phyloP scores from a whole-genome alignment of 192 early-diverging fungal genomes.

The Helicostylum pulchrum region DNA sequence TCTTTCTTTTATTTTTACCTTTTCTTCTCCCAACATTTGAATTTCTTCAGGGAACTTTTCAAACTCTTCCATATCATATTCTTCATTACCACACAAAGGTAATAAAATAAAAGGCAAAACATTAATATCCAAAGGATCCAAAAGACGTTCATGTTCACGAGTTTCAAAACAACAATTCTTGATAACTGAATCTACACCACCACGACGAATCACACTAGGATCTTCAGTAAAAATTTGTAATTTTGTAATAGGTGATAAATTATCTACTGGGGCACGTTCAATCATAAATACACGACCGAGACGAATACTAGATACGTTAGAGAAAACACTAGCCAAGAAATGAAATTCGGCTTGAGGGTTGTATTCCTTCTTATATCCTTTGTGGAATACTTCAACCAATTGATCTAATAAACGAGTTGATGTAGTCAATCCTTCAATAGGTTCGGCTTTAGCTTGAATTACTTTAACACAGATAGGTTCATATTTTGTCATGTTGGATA shows the following conservation, averaged over 20 bases:
- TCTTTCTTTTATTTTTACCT: slow-evolving; percentile 35
- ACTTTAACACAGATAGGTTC: slow-evolving; percentile 57
- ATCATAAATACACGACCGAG: slow-evolving; percentile 73
- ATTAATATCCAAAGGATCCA: slow-evolving; percentile 72
- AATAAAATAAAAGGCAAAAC: slow-evolving; percentile 84
- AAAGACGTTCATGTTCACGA: slow-evolving; percentile 59
- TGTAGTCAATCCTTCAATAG: slow-evolving; percentile 39
- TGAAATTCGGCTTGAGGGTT: slow-evolving; percentile 79
- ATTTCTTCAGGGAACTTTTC: slow-evolving; percentile 92
- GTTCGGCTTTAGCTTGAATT: slow-evolving; percentile 35
- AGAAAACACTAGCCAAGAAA: slow-evolving; percentile 91
- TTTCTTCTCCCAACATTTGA: slow-evolving; percentile 77
- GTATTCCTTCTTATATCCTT: slow-evolving; percentile 72
- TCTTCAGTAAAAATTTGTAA: slow-evolving; percentile 86
- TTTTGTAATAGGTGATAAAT: slow-evolving; percentile 73
- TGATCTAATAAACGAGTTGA: slow-evolving; percentile 69
- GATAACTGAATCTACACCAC: slow-evolving; percentile 80
- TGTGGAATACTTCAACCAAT: slow-evolving; percentile 85
- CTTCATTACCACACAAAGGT: slow-evolving; percentile 89
- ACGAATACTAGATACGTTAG: slow-evolving; percentile 69
- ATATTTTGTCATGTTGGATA: slow-evolving; percentile 87
- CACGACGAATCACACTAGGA: slow-evolving; percentile 78
- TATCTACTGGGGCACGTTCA: slow-evolving; percentile 58
- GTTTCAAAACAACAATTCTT: slow-evolving; percentile 88
- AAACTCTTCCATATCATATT: slow-evolving; percentile 92